Evolutionary conservation across 139 green algal genomes (phyloP).

Genomic region (Pseudopediastrum boryanum): DNA sequence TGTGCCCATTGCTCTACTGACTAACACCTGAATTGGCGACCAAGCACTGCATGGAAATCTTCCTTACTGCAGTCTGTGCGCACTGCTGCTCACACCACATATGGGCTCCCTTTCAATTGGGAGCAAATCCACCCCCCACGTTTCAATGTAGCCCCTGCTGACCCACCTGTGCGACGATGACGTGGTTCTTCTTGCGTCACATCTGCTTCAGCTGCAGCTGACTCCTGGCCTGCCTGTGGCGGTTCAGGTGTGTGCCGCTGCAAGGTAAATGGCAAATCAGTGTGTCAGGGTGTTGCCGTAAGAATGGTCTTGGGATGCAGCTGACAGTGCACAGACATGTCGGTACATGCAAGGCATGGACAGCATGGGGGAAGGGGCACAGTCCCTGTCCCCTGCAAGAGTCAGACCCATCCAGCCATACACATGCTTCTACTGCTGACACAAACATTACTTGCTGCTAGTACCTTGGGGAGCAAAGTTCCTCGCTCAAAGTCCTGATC

Average conservation of each 20-base stretch:
- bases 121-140: no score
- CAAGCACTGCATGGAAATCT: no score
- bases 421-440: not conserved
- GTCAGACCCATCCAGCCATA: not conserved
- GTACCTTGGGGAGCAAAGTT: slow-evolving; percentile 31
- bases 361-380: not conserved
- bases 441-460: not conserved
- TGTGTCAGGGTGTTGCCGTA: no score
- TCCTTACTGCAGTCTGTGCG: no score
- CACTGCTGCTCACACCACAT: no score
- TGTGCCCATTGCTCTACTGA: no score
- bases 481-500: slow-evolving; percentile 29
- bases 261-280: not conserved
- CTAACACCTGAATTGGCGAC: no score
- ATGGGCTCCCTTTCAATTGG: no score
- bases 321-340: not conserved
- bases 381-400: not conserved
- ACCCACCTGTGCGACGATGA: slow-evolving; percentile 22
- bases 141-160: no score
- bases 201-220: slow-evolving; percentile 26
- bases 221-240: slow-evolving; percentile 14
- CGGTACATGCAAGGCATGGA: not conserved
- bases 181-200: not conserved
- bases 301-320: not conserved
- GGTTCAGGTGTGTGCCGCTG: slow-evolving; percentile 23